phyloP scores from a whole-genome alignment of 2,329 filamentous ascomycete species.

The Arthrobotrys conoides region DNA sequence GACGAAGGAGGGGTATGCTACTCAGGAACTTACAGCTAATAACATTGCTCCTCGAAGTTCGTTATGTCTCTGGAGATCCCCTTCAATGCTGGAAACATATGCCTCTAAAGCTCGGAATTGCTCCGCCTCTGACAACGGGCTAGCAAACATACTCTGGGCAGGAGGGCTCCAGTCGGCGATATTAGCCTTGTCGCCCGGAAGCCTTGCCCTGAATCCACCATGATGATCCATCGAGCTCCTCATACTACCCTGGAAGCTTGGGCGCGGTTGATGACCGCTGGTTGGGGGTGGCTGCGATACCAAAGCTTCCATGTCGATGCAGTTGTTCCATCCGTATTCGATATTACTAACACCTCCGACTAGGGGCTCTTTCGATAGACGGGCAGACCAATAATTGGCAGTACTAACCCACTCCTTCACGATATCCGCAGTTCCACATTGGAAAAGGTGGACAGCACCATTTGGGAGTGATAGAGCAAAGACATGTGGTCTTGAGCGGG shows the following conservation, averaged over 20 bases:
- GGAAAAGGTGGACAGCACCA: constrained; percentile 97
- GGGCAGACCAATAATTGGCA: constrained; percentile 97
- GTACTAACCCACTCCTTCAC: constrained; percentile 93
- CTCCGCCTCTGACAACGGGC: constrained; percentile 81
- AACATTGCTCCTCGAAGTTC: constrained; percentile 88
- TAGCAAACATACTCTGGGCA: constrained; percentile 89
- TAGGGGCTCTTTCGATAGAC: constrained; percentile 92
- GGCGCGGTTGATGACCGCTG: constrained; percentile 60
- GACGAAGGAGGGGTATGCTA: constrained; percentile 63
- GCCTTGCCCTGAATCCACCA: constrained; percentile 74
- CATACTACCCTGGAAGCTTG: constrained; percentile 64
- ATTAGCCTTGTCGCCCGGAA: constrained; percentile 86
- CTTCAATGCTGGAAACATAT: constrained; percentile 88
- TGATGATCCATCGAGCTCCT: constrained; percentile 75
- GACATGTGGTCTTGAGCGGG: constrained; percentile 88
- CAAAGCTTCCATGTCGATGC: constrained; percentile 70
- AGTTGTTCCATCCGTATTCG: constrained; percentile 96
- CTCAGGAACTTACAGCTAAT: constrained; percentile 73
- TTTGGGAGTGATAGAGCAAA: constrained; percentile 94
- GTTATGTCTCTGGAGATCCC: constrained; percentile 88
- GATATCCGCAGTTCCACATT: constrained; percentile 94
- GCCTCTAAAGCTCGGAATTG: constrained; percentile 81
- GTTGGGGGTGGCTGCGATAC: constrained; percentile 63
- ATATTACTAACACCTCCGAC: constrained; percentile 95
- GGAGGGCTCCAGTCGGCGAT: constrained; percentile 93